Base-by-base conservation (phyloP, 1,284 basidiomycete species). In the Wallemia ichthyophaga region DNA sequence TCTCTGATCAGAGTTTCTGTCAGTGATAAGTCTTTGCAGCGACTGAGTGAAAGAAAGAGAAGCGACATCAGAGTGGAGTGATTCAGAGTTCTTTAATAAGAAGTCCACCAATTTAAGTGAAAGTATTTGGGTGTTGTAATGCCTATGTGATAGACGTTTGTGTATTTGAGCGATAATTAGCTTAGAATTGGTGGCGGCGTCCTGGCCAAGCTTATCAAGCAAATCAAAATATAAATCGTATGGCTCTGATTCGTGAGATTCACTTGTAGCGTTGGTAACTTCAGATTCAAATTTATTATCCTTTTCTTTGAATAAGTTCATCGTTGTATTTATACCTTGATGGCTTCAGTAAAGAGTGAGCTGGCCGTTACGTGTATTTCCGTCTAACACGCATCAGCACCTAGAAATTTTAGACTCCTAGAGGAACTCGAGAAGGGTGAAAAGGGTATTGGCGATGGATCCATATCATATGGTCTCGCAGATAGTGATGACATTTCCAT, bases 401-500 rank as follows among this genome's bases (percentile, higher is more conserved):
- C 92, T 37, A 78, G 92, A 67, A 95, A 89, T 72, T 98, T 98
- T 74, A 79, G 87, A 60, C 80, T 98, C 54, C 78, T 95, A 57
- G 89, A 95, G 71, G 91, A 98, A 75, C 83, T 98, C 64, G 92
- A 98, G 73, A 96, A 96, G 73, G 92, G 94, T 66, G 92, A 98
- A 76, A 98, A 98, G 72, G 92, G 94, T 57, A 88, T 98, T 68
- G 92, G 92, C 63, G 92, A 96, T 73, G 92, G 91, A 61, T 87
- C 83, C 32, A 94, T 88, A 73, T 91, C 86, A 27, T 96, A 96
- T 66, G 91, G 91, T 60, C 74, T 94, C 61, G 85, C 85, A 71
- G 85, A 92, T 71, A 72, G 81, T 65, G 88, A 94, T 67, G 88
- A 92, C 75, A 82, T 89, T 71, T 75, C 85, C 73, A 96, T 98